phyloP scores from a whole-genome alignment of 345 rosid genomes.

The Rhodomyrtus tomentosa region DNA sequence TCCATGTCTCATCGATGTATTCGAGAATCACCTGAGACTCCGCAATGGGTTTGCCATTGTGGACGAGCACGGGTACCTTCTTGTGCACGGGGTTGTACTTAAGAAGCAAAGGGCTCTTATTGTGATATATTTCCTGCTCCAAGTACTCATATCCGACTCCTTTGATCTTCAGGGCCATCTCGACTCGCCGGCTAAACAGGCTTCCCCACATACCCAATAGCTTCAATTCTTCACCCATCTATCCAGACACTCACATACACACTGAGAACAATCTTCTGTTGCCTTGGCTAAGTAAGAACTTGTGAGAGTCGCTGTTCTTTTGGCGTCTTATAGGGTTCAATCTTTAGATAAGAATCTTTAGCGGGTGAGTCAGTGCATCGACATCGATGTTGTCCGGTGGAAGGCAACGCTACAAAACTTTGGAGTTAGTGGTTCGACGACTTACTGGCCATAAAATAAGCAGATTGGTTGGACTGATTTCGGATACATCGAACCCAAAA shows the following conservation, averaged over 20 bases:
- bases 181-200: constrained; percentile 30
- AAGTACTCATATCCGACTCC: constrained; percentile 33
- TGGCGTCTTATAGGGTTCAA: not conserved
- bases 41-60: constrained; percentile 21
- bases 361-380: not conserved
- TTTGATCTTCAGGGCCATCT: constrained; percentile 35
- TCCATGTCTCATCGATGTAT: constrained; percentile 51
- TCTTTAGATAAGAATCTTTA: not conserved
- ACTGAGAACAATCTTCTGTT: not conserved
- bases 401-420: not conserved
- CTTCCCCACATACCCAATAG: constrained; percentile 34
- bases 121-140: constrained; percentile 28
- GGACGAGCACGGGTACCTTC: constrained; percentile 42
- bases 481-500: not conserved
- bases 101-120: constrained; percentile 33
- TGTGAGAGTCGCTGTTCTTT: not conserved
- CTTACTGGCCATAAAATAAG: not conserved
- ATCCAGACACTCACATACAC: not conserved
- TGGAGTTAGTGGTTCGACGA: not conserved
- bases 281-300: not conserved
- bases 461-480: not conserved
- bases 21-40: constrained; percentile 41
- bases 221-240: constrained; percentile 10
- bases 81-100: constrained; percentile 35
- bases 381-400: not conserved